Evolutionary conservation across 257 asterid genomes (phyloP).

Genomic region (Fraxinus excelsior): DNA sequence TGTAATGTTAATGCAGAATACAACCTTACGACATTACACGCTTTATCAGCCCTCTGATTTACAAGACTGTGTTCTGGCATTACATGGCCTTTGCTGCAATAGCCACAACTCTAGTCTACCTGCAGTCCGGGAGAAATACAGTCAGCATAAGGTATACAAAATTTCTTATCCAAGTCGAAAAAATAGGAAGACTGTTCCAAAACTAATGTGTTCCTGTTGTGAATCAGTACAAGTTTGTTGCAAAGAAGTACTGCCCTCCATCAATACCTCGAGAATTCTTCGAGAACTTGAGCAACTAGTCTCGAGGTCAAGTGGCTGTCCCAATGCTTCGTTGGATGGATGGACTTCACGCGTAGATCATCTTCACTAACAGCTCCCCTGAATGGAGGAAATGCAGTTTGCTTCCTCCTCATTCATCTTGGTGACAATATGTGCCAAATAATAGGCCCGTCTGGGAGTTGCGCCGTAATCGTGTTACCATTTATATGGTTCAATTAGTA

Average conservation of each 20-base stretch:
- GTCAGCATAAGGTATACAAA: conserved; percentile 82
- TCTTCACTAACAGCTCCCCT: conserved; percentile 1
- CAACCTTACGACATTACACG: conserved; percentile 50
- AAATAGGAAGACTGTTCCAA: neutral
- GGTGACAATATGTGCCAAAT: neutral
- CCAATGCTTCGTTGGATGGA: conserved; percentile 22
- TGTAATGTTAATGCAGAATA: conserved; percentile 30
- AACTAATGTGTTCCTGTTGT: neutral
- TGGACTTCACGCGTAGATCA: conserved; percentile 2
- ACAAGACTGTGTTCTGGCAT: conserved; percentile 47
- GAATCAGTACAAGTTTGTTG: conserved; percentile 90
- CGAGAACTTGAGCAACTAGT: conserved; percentile 51
- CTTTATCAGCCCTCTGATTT: conserved; percentile 46
- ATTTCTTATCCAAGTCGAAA: neutral
- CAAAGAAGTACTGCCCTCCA: conserved; percentile 91
- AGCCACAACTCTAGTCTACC: conserved; percentile 59
- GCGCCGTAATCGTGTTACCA: neutral
- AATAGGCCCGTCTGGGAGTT: conserved; percentile 8
- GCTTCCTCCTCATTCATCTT: conserved; percentile 12
- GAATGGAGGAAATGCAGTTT: conserved; percentile 7
- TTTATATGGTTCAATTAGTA: too few relatives aligned
- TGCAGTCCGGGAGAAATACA: conserved; percentile 86
- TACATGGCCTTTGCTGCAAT: conserved; percentile 38
- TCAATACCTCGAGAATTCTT: conserved; percentile 76
- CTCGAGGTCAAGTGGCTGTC: conserved; percentile 24